Percentiles rank a stretch among this genome's conserved stretches.
Conservation (phyloP, 768 basidiomycete genomes). For the Lactarius deliciosus region DNA sequence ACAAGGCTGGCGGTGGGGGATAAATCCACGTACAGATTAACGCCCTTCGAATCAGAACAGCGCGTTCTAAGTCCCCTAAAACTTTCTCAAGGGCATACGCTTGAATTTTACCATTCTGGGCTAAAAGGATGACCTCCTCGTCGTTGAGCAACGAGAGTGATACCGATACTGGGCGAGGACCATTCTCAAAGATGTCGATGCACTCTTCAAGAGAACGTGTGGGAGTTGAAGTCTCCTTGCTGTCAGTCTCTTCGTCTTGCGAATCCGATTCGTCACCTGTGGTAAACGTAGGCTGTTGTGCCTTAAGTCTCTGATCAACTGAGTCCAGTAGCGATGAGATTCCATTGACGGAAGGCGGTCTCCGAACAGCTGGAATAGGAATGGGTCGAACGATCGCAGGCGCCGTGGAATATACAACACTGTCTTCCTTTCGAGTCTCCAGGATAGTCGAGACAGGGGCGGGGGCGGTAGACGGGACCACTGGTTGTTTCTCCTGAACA, state of each 20-base stretch:
- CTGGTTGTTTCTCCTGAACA: constrained; percentile 22
- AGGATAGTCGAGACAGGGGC: constrained; percentile 8
- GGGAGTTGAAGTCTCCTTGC: constrained; percentile 24
- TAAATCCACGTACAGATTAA: constrained; percentile 72
- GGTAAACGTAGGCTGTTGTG: constrained; percentile 35
- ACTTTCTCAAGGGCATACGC: constrained; percentile 97
- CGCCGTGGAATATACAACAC: constrained; percentile 16
- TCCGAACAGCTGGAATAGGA: constrained; percentile 29
- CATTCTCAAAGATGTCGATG: constrained; percentile 75
- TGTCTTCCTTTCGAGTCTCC: constrained; percentile 3
- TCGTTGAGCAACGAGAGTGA: constrained; percentile 70
- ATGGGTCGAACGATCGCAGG: constrained; percentile 30
- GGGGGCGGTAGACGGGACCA: constrained; percentile 8
- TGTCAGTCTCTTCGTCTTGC: constrained; percentile 26
- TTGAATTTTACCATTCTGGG: constrained; percentile 89
- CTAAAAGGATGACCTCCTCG: constrained; percentile 87
- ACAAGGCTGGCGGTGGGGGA: neutral
- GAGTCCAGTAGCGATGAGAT: constrained; percentile 54
- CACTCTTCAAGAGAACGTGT: constrained; percentile 71
- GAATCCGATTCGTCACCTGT: constrained; percentile 31
- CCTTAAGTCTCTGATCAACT: constrained; percentile 51
- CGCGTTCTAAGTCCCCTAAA: constrained; percentile 82
- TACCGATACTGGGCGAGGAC: constrained; percentile 57
- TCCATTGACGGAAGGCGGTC: constrained; percentile 31
- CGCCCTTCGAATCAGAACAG: constrained; percentile 82